phyloP scores from a whole-genome alignment of 2,329 filamentous ascomycete genomes.

The Zymoseptoria passerinii region DNA sequence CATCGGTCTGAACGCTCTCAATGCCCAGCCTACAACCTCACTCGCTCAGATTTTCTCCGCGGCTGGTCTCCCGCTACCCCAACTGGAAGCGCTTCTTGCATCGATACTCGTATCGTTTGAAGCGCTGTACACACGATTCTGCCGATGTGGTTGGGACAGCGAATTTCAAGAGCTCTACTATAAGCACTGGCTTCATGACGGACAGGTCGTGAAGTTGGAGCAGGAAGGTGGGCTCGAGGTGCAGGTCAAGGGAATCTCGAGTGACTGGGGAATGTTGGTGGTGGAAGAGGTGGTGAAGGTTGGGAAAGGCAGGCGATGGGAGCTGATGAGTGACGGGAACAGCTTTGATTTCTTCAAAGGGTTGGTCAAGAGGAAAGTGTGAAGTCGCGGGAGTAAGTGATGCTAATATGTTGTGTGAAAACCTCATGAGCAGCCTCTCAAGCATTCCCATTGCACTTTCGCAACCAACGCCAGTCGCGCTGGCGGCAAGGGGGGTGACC shows the following conservation, averaged over 20 bases:
- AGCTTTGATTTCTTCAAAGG: slow-evolving; percentile 97
- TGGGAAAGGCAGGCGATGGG: slow-evolving; percentile 68
- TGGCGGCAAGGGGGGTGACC: too few species aligned
- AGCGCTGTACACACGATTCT: slow-evolving; percentile 65
- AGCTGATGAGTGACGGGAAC: slow-evolving; percentile 91
- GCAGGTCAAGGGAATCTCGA: slow-evolving; percentile 74
- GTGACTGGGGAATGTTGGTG: slow-evolving; percentile 80
- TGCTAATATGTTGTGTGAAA: too few species aligned
- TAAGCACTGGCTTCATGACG: slow-evolving; percentile 70
- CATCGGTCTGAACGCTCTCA: slow-evolving; percentile 73
- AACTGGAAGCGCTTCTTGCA: slow-evolving; percentile 71
- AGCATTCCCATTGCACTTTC: too few species aligned
- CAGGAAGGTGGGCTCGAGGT: slow-evolving; percentile 67
- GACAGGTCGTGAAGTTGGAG: slow-evolving; percentile 65
- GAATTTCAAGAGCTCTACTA: slow-evolving; percentile 73
- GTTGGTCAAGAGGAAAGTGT: slow-evolving; percentile 71
- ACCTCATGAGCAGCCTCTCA: too few species aligned
- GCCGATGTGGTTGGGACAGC: slow-evolving; percentile 63
- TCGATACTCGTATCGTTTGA: slow-evolving; percentile 73
- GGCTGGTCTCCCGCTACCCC: slow-evolving; percentile 37
- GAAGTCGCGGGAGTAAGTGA: background rate
- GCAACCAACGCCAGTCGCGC: too few species aligned
- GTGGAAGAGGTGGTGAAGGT: slow-evolving; percentile 73
- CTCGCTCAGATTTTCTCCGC: slow-evolving; percentile 59
- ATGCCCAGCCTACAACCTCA: slow-evolving; percentile 77